A percentile compares a stretch with the other conserved stretches of the same genome.
phyloP scores from a whole-genome alignment of 176 grass and related monocot genomes.

The Zea luxurians region DNA sequence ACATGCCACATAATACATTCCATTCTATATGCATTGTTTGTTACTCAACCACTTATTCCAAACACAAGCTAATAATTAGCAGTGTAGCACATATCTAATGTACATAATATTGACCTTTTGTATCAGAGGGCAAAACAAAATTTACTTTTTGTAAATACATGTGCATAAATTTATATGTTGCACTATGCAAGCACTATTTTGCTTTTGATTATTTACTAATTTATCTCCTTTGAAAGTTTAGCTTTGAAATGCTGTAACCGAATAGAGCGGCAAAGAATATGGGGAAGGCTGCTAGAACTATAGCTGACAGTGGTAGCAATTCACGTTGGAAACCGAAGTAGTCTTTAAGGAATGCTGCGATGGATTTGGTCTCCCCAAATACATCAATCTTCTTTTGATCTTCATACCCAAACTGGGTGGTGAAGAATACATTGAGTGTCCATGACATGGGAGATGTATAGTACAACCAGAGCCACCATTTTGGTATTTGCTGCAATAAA shows the following conservation, averaged over 20 bases:
- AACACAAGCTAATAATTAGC: neutral
- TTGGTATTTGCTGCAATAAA: slow-evolving; percentile 68
- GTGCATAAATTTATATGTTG: neutral
- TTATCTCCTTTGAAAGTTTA: slow-evolving; percentile 73
- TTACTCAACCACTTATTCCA: neutral
- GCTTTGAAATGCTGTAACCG: slow-evolving; percentile 50
- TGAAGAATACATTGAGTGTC: slow-evolving; percentile 60
- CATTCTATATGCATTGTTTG: neutral
- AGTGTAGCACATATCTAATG: neutral
- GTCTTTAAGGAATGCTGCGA: slow-evolving; percentile 50
- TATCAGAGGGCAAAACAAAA: neutral
- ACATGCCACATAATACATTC: neutral
- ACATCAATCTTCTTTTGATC: neutral
- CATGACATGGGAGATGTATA: slow-evolving; percentile 53
- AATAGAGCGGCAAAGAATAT: slow-evolving; percentile 54
- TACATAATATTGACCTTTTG: neutral
- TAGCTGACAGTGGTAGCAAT: slow-evolving; percentile 39
- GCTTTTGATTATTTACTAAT: neutral
- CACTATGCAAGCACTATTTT: neutral
- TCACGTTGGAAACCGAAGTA: slow-evolving; percentile 63
- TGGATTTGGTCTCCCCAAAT: slow-evolving; percentile 54
- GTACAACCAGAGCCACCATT: slow-evolving; percentile 86
- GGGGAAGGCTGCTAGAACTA: slow-evolving; percentile 50
- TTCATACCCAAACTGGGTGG: slow-evolving; percentile 58
- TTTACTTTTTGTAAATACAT: neutral